A percentile compares a stretch with the other conserved stretches of the same genome.
These are phyloP conservation scores for Colletotrichum sp. DNA, from an alignment of 2,329 filamentous ascomycete species.

Conservation along the genomic window DNA sequence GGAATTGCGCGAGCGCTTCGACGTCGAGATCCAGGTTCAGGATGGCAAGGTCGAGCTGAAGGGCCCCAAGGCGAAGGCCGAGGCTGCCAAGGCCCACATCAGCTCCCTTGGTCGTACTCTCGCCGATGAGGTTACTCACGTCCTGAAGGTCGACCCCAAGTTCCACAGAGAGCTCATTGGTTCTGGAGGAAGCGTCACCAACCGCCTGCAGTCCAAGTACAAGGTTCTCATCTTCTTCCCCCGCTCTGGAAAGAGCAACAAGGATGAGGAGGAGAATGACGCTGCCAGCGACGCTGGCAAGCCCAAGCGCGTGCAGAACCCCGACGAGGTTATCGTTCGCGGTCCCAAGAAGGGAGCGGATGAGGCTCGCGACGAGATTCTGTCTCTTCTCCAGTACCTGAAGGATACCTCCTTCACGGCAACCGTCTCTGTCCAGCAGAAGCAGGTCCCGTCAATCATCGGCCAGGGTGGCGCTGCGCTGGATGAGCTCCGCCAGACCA, in stretches of 20 bases:
- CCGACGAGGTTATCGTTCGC: constrained; percentile 89
- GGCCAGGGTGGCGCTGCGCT: constrained; percentile 89
- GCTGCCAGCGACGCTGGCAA: constrained; percentile 71
- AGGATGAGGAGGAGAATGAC: constrained; percentile 76
- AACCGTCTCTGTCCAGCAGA: constrained; percentile 84
- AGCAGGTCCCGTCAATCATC: constrained; percentile 91
- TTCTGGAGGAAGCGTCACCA: constrained; percentile 84
- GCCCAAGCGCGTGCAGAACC: constrained; percentile 72
- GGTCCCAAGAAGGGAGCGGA: constrained; percentile 94
- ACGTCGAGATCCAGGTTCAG: constrained; percentile 83
- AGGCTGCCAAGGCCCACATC: constrained; percentile 84
- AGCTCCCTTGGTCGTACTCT: constrained; percentile 78
- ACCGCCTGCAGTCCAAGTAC: constrained; percentile 90
- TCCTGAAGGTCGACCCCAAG: constrained; percentile 89
- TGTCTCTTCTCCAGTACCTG: constrained; percentile 86
- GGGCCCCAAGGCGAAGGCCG: constrained; percentile 93
- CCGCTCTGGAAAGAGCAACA: constrained; percentile 62
- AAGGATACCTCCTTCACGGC: constrained; percentile 85
- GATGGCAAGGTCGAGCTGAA: constrained; percentile 96
- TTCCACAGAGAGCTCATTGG: constrained; percentile 96
- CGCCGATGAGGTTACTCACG: constrained; percentile 88
- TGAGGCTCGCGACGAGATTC: constrained; percentile 87
- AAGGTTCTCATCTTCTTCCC: constrained; percentile 97
- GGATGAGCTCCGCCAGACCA: constrained; percentile 84
- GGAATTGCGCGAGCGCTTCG: constrained; percentile 69